A percentile compares a stretch with the other conserved stretches of the same genome.
phyloP scores from a whole-genome alignment of 352 stramenopile species.

The Phytophthora cactorum region DNA sequence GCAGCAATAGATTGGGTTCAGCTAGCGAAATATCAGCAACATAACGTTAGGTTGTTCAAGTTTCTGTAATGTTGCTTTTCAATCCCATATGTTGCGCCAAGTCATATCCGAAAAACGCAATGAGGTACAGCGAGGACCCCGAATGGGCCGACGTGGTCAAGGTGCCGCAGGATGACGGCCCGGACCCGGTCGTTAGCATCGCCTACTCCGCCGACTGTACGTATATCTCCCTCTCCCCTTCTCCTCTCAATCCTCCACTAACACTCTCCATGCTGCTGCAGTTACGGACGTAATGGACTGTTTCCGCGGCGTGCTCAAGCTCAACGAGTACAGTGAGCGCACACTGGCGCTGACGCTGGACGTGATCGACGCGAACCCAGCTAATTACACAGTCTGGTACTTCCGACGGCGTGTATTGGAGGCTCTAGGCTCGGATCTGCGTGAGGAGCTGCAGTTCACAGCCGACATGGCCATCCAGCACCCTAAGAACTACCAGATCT shows the following conservation, averaged over 20 bases:
- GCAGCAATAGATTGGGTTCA: background rate
- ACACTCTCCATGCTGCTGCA: slow-evolving; percentile 24
- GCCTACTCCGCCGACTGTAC: slow-evolving; percentile 75
- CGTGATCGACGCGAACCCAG: slow-evolving; percentile 95
- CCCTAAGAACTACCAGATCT: slow-evolving; percentile 99
- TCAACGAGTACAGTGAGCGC: slow-evolving; percentile 92
- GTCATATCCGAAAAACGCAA: slow-evolving; percentile 13
- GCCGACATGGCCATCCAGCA: slow-evolving; percentile 91
- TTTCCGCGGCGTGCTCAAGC: slow-evolving; percentile 93
- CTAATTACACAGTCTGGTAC: slow-evolving; percentile 99
- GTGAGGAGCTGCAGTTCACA: slow-evolving; percentile 72
- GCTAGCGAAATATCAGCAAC: slow-evolving; percentile 7
- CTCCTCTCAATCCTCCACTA: background rate
- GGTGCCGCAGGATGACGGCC: slow-evolving; percentile 85
- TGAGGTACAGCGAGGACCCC: slow-evolving; percentile 72
- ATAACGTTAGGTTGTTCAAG: slow-evolving; percentile 1
- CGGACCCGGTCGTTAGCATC: slow-evolving; percentile 81
- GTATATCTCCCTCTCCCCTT: slow-evolving; percentile 15
- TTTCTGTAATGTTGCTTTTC: background rate
- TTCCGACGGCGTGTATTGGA: slow-evolving; percentile 93
- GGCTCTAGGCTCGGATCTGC: slow-evolving; percentile 71
- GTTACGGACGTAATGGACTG: slow-evolving; percentile 93
- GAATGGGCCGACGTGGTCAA: slow-evolving; percentile 83
- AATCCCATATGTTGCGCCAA: slow-evolving; percentile 5
- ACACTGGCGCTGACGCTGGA: slow-evolving; percentile 92